Base-by-base conservation (phyloP, 192 early-diverging fungal genomes). In the Podila horticola region DNA sequence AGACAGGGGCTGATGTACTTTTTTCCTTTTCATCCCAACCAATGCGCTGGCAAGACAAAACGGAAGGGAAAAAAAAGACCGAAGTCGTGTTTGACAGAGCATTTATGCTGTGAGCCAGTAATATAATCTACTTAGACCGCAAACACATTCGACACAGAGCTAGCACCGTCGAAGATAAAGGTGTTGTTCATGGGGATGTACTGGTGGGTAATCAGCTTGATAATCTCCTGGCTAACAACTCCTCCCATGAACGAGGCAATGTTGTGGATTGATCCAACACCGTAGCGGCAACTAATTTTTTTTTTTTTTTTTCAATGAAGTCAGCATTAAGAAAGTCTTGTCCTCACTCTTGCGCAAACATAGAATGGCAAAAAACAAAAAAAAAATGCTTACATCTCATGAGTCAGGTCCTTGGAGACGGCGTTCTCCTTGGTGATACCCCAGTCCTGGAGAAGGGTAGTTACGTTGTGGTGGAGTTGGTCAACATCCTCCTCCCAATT, bases 131-230 rank as follows among this genome's bases (percentile, higher is more conserved):
- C 41, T 19, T 86, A 89, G 12, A 87, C 62, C 20, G 65, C 63
- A 73, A 84, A 87, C 10, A 76, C 84, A 12, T 72, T 64, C 52
- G 83, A 86, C 6, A 86, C 89, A 13, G 91, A 86, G 48, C 86
- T 87, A 36, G 95, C 89, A 29, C 95, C 95, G 72, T 98, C 92
- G 72, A 95, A 93, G 17, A 99, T 83, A 61, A 91, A 90, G 0
- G 93, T 91, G 77, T 97, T 97, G 84, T 95, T 88, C 60, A 96
- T 82, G 3, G 97, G 96, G 60, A 97, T 91, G 74, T 99, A 99
- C 85, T 99, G 98, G 58, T 88, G 87, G 4, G 98, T 99, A 48
- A 98, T 90, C 50, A 99, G 76, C 87, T 99, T 99, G 87, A 98
- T 97, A 30, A 91, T 84, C 82, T 99, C 98, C 72, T 99, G 98